A percentile compares a stretch with the other conserved stretches of the same genome.
Evolutionary conservation across 116 monocot genomes (phyloP).

Genomic region (Thalassia testudinum): DNA sequence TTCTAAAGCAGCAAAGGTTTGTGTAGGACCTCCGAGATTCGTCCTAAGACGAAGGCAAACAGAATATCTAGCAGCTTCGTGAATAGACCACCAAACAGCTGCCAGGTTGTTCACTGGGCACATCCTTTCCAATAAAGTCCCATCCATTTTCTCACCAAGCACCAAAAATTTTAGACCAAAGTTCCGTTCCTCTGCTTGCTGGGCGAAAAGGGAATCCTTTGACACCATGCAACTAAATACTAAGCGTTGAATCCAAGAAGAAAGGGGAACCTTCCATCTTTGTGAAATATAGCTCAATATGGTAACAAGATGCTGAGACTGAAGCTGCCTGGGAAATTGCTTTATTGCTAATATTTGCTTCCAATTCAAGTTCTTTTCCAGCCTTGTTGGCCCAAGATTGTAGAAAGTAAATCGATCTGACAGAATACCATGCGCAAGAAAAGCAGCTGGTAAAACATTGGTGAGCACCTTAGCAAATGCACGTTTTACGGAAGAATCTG

Average conservation of each 20-base stretch:
- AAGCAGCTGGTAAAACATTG: constrained; percentile 34
- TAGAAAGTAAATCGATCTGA: constrained; percentile 12
- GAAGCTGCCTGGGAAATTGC: constrained; percentile 48
- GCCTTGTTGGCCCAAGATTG: constrained; percentile 5
- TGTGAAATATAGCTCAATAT: constrained; percentile 82
- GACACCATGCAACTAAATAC: constrained; percentile 41
- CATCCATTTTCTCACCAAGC: constrained; percentile 20
- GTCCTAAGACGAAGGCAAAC: constrained; percentile 82
- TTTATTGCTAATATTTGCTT: constrained; percentile 46
- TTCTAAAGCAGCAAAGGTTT: constrained; percentile 94
- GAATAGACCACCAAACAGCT: constrained; percentile 82
- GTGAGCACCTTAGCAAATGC: constrained; percentile 47
- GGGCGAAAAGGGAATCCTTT: constrained; percentile 21
- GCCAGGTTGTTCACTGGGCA: constrained; percentile 67
- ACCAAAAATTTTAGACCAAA: constrained; percentile 6
- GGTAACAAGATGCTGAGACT: constrained; percentile 72
- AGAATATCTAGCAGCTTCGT: constrained; percentile 82
- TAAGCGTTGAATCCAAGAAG: constrained; percentile 75
- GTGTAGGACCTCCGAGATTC: constrained; percentile 81
- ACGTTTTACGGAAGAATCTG: constrained; percentile 37
- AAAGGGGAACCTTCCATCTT: constrained; percentile 72
- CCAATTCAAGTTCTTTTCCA: constrained; percentile 38
- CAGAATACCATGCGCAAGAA: constrained; percentile 40
- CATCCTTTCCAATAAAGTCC: constrained; percentile 30
- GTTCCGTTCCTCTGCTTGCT: constrained; percentile 27